Percentiles rank a stretch among this genome's conserved stretches.
These are phyloP conservation scores for Meyerozyma athensensis DNA, from an alignment of 1,139 yeast species.

Conservation along the genomic window DNA sequence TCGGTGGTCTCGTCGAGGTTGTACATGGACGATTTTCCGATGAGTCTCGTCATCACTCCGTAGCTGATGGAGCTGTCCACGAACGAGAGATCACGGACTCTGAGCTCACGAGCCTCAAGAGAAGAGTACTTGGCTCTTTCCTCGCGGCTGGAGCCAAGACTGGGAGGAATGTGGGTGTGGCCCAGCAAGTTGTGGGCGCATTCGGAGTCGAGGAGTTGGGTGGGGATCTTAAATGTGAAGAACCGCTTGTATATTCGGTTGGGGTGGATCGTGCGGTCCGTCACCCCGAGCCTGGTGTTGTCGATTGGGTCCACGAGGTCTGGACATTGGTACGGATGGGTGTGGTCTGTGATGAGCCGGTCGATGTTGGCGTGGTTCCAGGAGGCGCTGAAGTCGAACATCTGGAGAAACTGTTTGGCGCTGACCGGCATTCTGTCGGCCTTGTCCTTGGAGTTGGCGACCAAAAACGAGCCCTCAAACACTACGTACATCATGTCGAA, in stretches of 20 bases:
- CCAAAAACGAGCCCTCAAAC: slow-evolving; percentile 41
- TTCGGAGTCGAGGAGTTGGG: slow-evolving; percentile 6
- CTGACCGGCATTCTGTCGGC: slow-evolving; percentile 4
- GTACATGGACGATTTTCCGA: slow-evolving; percentile 21
- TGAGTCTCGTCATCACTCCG: slow-evolving; percentile 19
- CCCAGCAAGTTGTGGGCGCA: slow-evolving; percentile 3
- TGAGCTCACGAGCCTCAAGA: not conserved
- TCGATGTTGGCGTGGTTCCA: slow-evolving; percentile 22
- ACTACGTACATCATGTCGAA: slow-evolving; percentile 59
- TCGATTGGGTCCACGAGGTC: slow-evolving; percentile 24
- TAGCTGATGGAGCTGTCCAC: slow-evolving; percentile 14
- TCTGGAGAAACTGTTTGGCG: slow-evolving; percentile 10
- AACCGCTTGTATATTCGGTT: slow-evolving; percentile 6
- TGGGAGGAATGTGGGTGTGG: slow-evolving; percentile 1
- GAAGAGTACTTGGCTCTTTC: slow-evolving; percentile 1
- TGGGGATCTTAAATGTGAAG: slow-evolving; percentile 9
- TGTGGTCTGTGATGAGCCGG: slow-evolving; percentile 27
- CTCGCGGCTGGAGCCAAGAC: not conserved
- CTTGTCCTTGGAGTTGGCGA: slow-evolving; percentile 8
- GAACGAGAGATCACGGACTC: slow-evolving; percentile 16
- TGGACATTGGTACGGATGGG: slow-evolving; percentile 16
- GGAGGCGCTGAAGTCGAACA: slow-evolving; percentile 16
- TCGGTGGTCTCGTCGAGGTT: slow-evolving; percentile 15
- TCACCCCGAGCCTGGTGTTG: slow-evolving; percentile 16
- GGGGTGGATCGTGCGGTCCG: slow-evolving; percentile 8